phyloP scores from a whole-genome alignment of 2,329 filamentous ascomycete species.

The Domatiomyces globalis region DNA sequence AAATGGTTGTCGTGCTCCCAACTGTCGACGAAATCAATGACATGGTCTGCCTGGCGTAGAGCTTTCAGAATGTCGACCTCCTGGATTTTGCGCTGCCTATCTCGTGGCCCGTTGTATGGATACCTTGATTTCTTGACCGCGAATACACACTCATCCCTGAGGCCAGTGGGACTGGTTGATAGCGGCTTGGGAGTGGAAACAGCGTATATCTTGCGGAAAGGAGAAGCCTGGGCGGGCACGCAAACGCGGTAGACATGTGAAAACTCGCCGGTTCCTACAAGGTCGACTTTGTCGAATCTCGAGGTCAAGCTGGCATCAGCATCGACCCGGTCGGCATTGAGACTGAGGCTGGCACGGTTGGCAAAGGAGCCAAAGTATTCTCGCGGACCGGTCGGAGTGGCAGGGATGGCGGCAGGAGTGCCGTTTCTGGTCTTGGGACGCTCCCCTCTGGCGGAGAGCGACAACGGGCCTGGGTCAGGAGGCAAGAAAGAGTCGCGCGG shows the following conservation, averaged over 20 bases:
- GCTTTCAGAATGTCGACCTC: slow-evolving; percentile 69
- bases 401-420: slow-evolving; percentile 43
- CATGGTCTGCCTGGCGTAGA: slow-evolving; percentile 68
- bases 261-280: slow-evolving; percentile 79
- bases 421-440: slow-evolving; percentile 27
- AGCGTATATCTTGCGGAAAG: slow-evolving; percentile 31
- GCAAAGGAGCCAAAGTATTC: slow-evolving; percentile 45
- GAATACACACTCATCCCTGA: slow-evolving; percentile 51
- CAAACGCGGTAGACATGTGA: slow-evolving; percentile 79
- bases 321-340: slow-evolving; percentile 57
- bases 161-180: slow-evolving; percentile 32
- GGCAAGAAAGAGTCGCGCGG: slow-evolving; percentile 61
- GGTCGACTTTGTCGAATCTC: slow-evolving; percentile 67
- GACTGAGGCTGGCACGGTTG: slow-evolving; percentile 50
- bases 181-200: slow-evolving; percentile 33
- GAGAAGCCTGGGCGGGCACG: slow-evolving; percentile 24
- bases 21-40: slow-evolving; percentile 67
- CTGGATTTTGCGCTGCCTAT: slow-evolving; percentile 68
- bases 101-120: slow-evolving; percentile 60
- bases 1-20: slow-evolving; percentile 79
- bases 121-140: slow-evolving; percentile 89
- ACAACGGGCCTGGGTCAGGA: slow-evolving; percentile 67
- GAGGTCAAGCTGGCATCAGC: slow-evolving; percentile 60
- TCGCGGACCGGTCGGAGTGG: slow-evolving; percentile 62
- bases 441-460: slow-evolving; percentile 54